Base-by-base conservation (phyloP, 352 stramenopile genomes). In the Phytopythium mirpurense region DNA sequence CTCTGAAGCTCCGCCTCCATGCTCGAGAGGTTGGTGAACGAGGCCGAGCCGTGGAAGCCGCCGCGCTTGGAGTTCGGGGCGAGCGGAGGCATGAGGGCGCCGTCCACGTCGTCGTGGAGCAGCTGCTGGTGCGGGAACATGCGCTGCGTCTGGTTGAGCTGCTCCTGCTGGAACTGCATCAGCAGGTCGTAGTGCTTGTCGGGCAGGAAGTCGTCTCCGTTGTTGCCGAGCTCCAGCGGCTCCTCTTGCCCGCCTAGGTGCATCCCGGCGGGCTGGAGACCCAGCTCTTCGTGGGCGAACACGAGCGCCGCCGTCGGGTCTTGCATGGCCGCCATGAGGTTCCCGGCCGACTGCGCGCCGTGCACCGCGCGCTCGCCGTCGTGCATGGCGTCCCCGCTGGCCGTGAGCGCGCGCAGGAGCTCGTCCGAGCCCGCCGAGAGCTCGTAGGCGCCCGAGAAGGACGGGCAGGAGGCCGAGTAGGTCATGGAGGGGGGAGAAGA, bases 391-490 rank as follows among this genome's bases (percentile, higher is more conserved):
- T 49, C 50, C 24, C 68, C 65, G 23, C 51, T 60, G 24, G 56
- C 61, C 1, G 48, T 52, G 44, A 78, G 63, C 21, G 70, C 62
- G 32, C 64, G 57, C 52, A 88, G 66, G 40, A 85, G 59, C 15
- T 83, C 70, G 53, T 86, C 68, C 26, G 60, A 51, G 18, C 45
- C 45, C 41, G 41, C 41, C 32, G 67, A 60, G 57, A 77, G 52
- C 19, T 83, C 65, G 47, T 90, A 84, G 31, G 87, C 41, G 18
- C 68, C 76, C 34, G 80, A 86, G 62, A 90, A 83, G 26, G 77
- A 87, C 53, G 80, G 80, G 51, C 77, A 90, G 27, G 80, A 90
- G 36, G 80, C 76, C 31, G 80, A 90, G 51, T 78, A 82, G 19
- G 80, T 87, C 47, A 90, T 60, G 24, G 57, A 59, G 26, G 49